Evolutionary conservation across 2,329 filamentous ascomycete genomes (phyloP).

Genomic region (Podosphaera fusca): DNA sequence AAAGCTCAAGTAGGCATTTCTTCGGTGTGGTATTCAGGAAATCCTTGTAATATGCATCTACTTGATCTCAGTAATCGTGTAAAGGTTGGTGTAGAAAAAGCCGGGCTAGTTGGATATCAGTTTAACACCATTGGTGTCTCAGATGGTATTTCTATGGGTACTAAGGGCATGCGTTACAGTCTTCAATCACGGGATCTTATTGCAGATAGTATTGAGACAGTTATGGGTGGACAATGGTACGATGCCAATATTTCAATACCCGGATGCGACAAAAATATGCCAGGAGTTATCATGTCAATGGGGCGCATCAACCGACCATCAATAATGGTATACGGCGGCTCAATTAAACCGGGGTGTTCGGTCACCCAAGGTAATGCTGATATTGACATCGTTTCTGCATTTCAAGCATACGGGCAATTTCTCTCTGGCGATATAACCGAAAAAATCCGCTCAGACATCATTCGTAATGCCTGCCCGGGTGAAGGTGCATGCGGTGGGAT

Average conservation of each 20-base stretch:
- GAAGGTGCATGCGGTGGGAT: slow-evolving; percentile 71
- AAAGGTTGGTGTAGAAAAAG: slow-evolving; percentile 45
- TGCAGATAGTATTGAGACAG: slow-evolving; percentile 93
- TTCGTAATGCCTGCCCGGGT: slow-evolving; percentile 72
- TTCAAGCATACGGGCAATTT: slow-evolving; percentile 94
- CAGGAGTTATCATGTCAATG: slow-evolving; percentile 79
- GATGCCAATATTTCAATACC: slow-evolving; percentile 93
- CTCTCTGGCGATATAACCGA: slow-evolving; percentile 79
- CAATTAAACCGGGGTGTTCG: slow-evolving; percentile 78
- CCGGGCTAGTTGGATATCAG: slow-evolving; percentile 75
- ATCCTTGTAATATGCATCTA: slow-evolving; percentile 98
- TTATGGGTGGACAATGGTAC: slow-evolving; percentile 98
- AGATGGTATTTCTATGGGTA: slow-evolving; percentile 96
- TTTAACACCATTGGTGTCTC: slow-evolving; percentile 99
- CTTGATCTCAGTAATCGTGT: slow-evolving; percentile 40
- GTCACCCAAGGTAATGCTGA: slow-evolving; percentile 45
- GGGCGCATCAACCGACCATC: slow-evolving; percentile 81
- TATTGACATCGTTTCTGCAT: slow-evolving; percentile 90
- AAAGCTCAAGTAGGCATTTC: slow-evolving; percentile 97
- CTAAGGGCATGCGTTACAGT: slow-evolving; percentile 86
- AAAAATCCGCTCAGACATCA: slow-evolving; percentile 81
- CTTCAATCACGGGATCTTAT: slow-evolving; percentile 91
- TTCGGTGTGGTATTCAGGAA: slow-evolving; percentile 93
- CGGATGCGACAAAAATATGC: slow-evolving; percentile 99
- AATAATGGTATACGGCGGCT: slow-evolving; percentile 94